Evolutionary conservation across 2,329 filamentous ascomycete genomes (phyloP), one percentile per base, ranked within the genome.

Genomic region (Cordyceps fumosorosea): DNA sequence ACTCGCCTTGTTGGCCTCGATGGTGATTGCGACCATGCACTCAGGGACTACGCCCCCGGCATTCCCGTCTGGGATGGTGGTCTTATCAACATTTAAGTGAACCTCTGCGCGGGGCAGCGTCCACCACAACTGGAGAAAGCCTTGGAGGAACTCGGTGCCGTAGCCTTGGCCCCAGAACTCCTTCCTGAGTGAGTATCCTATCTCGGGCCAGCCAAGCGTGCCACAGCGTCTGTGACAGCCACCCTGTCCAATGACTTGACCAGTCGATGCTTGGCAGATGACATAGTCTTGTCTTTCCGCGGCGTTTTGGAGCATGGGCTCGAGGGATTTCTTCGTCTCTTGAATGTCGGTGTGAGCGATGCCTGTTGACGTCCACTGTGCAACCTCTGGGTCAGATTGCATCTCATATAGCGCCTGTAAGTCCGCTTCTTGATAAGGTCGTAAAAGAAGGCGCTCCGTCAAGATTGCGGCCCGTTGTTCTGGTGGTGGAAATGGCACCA

Each of bases 381-480:
- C 87, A 50, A 85, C 81, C 65, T 83, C 81, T 5, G 78, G 76
- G 67, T 84, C 75, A 18, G 74, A 77, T 40, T 83, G 80, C 58
- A 88, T 74, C 20, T 72, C 71, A 62, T 82, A 71, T 3, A 84
- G 56, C 18, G 75, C 77, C 12, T 73, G 71, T 1, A 81, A 73
- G 69, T 87, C 83, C 2, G 77, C 73, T 20, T 75, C 68, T 3
- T 66, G 65, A 34, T 81, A 69, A 6, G 81, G 78, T 18, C 82
- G 77, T 53, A 87, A 67, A 32, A 81, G 66, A 32, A 87, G 75
- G 12, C 83, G 77, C 56, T 77, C 70, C 4, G 83, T 85, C 54
- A 66, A 66, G 56, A 81, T 70, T 2, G 69, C 66, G 8, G 66
- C 34, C 10, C 77, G 72, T 20, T 70, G 68, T 12, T 66, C 56